Conservation (phyloP, 441 rosid species). For the Sinapis alba region DNA sequence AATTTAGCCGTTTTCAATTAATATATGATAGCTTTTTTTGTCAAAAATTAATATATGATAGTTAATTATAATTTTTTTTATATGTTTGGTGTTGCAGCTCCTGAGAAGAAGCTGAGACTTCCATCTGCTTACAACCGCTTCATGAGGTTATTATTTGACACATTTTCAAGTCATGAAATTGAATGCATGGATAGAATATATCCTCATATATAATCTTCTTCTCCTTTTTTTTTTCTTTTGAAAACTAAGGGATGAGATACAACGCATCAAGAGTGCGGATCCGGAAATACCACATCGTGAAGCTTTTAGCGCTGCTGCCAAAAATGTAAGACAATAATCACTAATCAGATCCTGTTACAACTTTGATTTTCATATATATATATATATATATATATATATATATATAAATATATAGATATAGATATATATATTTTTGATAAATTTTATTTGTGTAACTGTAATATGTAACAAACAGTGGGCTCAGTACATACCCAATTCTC, state of each 20-base stretch:
- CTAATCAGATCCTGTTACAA: no score
- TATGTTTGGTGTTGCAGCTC: slow-evolving; percentile 54
- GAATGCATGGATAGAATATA: background rate
- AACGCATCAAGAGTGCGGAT: slow-evolving; percentile 93
- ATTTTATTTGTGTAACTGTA: background rate
- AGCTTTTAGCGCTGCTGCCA: slow-evolving; percentile 96
- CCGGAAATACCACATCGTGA: slow-evolving; percentile 97
- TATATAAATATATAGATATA: background rate
- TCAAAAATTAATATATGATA: no score
- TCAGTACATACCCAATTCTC: slow-evolving; percentile 83
- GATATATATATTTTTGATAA: background rate
- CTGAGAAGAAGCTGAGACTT: slow-evolving; percentile 98
- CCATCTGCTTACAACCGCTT: slow-evolving; percentile 98
- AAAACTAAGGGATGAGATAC: slow-evolving; percentile 93
- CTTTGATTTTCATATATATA: no score
- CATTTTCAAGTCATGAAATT: background rate
- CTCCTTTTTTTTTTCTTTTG: no score
- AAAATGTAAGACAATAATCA: slow-evolving; percentile 88
- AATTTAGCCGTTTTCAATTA: background rate
- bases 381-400: no score
- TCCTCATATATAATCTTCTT: background rate
- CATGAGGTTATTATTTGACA: slow-evolving; percentile 64
- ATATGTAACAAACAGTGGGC: slow-evolving; percentile 69
- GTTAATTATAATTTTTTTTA: background rate
- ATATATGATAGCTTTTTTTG: no score